Percentiles rank a stretch among this genome's conserved stretches.
These are phyloP conservation scores for Recurvomyces mirabilis DNA, from an alignment of 495 filamentous ascomycete genomes.

Conservation along the genomic window DNA sequence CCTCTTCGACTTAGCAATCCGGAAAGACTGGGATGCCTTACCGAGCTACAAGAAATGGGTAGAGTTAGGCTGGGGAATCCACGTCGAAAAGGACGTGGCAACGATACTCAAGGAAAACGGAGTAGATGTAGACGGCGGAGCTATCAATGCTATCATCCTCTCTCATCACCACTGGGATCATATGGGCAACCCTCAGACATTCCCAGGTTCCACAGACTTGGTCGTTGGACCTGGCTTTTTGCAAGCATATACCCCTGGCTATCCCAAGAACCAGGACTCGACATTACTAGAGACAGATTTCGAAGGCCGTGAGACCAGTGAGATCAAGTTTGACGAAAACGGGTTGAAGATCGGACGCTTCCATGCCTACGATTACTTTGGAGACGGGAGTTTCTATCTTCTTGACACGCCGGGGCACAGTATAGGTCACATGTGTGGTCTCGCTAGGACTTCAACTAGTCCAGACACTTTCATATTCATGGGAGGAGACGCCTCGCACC, in stretches of 20 bases:
- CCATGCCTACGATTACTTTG: slow-evolving; percentile 36
- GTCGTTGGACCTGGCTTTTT: slow-evolving; percentile 47
- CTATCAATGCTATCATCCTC: slow-evolving; percentile 48
- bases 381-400: slow-evolving; percentile 49
- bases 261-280: slow-evolving; percentile 36
- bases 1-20: slow-evolving; percentile 51
- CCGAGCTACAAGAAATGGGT: slow-evolving; percentile 37
- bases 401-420: slow-evolving; percentile 47
- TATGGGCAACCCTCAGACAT: slow-evolving; percentile 40
- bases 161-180: slow-evolving; percentile 25
- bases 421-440: slow-evolving; percentile 45
- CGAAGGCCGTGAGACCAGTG: slow-evolving; percentile 24
- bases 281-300: slow-evolving; percentile 23
- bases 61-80: slow-evolving; percentile 23
- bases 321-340: slow-evolving; percentile 24
- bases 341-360: slow-evolving; percentile 28
- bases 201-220: slow-evolving; percentile 39
- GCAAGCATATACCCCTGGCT: slow-evolving; percentile 37
- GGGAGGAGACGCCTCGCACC: slow-evolving; percentile 47
- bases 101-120: slow-evolving; percentile 41
- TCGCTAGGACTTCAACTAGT: slow-evolving; percentile 39
- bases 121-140: slow-evolving; percentile 30
- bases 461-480: slow-evolving; percentile 44
- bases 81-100: slow-evolving; percentile 38
- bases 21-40: slow-evolving; percentile 40